phyloP scores from a whole-genome alignment of 768 basidiomycete species.

The Leccinum subtestaceum region DNA sequence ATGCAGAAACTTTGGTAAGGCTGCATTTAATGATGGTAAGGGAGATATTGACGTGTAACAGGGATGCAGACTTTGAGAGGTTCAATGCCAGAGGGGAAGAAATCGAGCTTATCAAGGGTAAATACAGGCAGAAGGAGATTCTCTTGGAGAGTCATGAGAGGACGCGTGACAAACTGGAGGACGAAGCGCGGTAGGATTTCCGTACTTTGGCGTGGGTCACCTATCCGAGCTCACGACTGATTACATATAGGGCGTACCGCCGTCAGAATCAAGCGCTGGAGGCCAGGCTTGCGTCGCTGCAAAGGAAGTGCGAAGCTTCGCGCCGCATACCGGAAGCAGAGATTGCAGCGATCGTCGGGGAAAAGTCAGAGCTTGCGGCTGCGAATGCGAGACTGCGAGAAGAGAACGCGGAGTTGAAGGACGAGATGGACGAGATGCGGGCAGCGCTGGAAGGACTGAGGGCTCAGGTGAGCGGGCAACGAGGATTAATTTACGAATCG shows the following conservation, averaged over 20 bases:
- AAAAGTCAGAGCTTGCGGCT: conserved; percentile 45
- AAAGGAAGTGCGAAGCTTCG: conserved; percentile 40
- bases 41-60: conserved; percentile 29
- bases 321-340: conserved; percentile 38
- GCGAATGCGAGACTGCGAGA: conserved; percentile 54
- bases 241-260: conserved; percentile 49
- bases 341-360: conserved; percentile 43
- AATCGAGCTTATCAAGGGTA: conserved; percentile 52
- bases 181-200: conserved; percentile 51
- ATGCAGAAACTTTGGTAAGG: conserved; percentile 77
- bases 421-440: conserved; percentile 63
- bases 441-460: conserved; percentile 70
- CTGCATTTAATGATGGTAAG: not conserved
- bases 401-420: conserved; percentile 53
- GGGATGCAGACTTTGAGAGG: conserved; percentile 73
- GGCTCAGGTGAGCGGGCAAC: conserved; percentile 49
- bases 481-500: conserved; percentile 45
- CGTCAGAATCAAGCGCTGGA: conserved; percentile 64
- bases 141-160: conserved; percentile 57
- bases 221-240: not conserved
- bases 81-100: conserved; percentile 64
- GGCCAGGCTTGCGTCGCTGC: conserved; percentile 47
- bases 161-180: conserved; percentile 52
- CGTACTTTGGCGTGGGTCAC: not conserved
- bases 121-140: conserved; percentile 65